Evolutionary conservation across 768 basidiomycete species (phyloP), one percentile per base, ranked within the genome.

Genomic region (Candolleomyces eurysporus): DNA sequence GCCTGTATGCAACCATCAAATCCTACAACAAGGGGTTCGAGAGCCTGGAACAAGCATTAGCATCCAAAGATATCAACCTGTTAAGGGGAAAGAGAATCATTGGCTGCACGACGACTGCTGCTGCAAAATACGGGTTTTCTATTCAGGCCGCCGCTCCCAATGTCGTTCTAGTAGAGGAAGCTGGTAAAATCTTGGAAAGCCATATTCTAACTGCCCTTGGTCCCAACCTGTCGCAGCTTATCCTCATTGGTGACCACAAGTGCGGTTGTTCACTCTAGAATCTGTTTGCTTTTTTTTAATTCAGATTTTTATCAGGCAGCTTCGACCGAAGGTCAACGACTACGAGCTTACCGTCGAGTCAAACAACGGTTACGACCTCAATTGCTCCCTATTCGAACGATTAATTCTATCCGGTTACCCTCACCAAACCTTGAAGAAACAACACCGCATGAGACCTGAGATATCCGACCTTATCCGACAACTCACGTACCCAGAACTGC

Each of bases 401-500:
- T 79, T 90, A 1, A 84, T 89, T 19, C 69, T 83, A 9, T 79
- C 79, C 61, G 82, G 80, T 0, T 90, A 84, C 65, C 89, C 89
- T 0, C 89, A 90, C 67, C 65, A 72, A 48, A 84, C 79, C 0
- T 80, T 90, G 17, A 68, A 63, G 0, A 67, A 79, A 48, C 89
- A 90, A 61, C 89, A 90, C 67, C 83, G 89, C 14, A 90, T 90
- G 89, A 79, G 89, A 7, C 89, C 89, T 0, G 87, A 90, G 63
- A 90, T 90, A 10, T 87, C 89, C 8, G 65, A 78, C 0, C 73
- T 89, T 19, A 79, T 90, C 40, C 81, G 89, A 14, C 66, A 74
- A 6, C 75, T 90, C 16, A 90, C 88, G 0, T 90, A 91, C 64
- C 86, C 86, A 0, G 84, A 84, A 16, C 82, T 90, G 13, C 65